A percentile compares a stretch with the other conserved stretches of the same genome.
Conservation (phyloP, 192 early-diverging fungal species). For the Backusella morwellensis region DNA sequence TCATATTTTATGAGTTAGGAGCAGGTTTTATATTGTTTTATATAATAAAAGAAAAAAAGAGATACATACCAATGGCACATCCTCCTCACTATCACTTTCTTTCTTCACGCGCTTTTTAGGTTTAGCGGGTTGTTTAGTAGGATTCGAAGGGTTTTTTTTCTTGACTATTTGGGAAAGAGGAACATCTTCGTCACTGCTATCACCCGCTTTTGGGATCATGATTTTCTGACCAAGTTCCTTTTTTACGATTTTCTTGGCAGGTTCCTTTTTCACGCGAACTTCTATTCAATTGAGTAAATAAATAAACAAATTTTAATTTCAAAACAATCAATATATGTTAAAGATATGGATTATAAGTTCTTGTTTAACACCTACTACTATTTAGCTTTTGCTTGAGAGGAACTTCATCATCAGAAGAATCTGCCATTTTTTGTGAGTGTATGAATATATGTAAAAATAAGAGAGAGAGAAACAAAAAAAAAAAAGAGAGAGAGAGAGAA, state of each 20-base stretch:
- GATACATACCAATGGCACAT: background rate
- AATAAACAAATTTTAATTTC: background rate
- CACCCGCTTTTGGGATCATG: background rate
- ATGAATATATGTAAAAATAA: background rate
- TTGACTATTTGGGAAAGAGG: background rate
- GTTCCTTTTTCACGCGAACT: background rate
- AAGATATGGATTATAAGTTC: background rate
- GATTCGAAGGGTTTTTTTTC: background rate
- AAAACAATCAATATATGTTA: background rate
- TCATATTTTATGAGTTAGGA: background rate
- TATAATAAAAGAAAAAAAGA: background rate
- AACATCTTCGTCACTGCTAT: background rate
- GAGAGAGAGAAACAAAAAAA: background rate
- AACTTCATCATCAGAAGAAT: background rate
- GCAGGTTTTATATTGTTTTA: background rate
- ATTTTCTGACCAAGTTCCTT: background rate
- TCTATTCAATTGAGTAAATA: background rate
- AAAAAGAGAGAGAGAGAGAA: background rate
- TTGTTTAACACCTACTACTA: background rate
- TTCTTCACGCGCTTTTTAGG: background rate
- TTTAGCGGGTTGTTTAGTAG: background rate
- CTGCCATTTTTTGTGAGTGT: background rate
- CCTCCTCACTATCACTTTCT: slow-evolving; percentile 10
- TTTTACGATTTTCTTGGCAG: background rate
- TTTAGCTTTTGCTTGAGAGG: background rate